Percentiles rank a stretch among this genome's conserved stretches.
Evolutionary conservation across 306 rosid species (phyloP).

Genomic region (Sechiopsis laciniata): DNA sequence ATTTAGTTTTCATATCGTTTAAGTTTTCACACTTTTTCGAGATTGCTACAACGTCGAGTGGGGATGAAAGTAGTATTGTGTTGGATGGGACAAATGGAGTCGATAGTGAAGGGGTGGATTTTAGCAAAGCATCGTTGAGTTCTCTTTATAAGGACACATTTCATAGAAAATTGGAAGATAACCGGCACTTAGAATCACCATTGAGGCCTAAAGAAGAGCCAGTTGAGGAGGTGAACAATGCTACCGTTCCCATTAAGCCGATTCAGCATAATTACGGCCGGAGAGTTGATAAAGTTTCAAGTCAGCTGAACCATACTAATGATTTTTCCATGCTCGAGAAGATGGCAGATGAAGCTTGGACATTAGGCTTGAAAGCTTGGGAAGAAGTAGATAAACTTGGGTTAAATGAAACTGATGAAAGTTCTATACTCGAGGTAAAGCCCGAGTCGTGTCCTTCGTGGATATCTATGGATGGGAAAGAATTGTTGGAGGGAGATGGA

Average conservation of each 20-base stretch:
- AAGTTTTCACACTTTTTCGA: constrained; percentile 68
- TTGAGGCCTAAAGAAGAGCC: constrained; percentile 62
- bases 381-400: constrained; percentile 50
- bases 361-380: constrained; percentile 67
- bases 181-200: constrained; percentile 49
- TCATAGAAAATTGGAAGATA: constrained; percentile 69
- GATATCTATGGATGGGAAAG: constrained; percentile 67
- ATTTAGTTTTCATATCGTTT: constrained; percentile 65
- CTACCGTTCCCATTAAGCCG: constrained; percentile 31
- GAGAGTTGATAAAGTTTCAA: constrained; percentile 52
- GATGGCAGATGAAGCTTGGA: constrained; percentile 99
- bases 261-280: constrained; percentile 57
- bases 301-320: constrained; percentile 41
- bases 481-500: constrained; percentile 57
- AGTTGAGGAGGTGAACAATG: constrained; percentile 46
- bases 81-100: constrained; percentile 36
- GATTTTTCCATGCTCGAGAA: constrained; percentile 65
- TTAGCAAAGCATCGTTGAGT: constrained; percentile 53
- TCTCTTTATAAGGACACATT: constrained; percentile 67
- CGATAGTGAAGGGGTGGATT: constrained; percentile 44
- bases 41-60: constrained; percentile 58
- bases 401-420: constrained; percentile 41
- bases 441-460: constrained; percentile 83
- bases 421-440: constrained; percentile 53
- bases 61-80: constrained; percentile 48